phyloP scores from a whole-genome alignment of 2,329 filamentous ascomycete genomes.

The Epichloe scottii region DNA sequence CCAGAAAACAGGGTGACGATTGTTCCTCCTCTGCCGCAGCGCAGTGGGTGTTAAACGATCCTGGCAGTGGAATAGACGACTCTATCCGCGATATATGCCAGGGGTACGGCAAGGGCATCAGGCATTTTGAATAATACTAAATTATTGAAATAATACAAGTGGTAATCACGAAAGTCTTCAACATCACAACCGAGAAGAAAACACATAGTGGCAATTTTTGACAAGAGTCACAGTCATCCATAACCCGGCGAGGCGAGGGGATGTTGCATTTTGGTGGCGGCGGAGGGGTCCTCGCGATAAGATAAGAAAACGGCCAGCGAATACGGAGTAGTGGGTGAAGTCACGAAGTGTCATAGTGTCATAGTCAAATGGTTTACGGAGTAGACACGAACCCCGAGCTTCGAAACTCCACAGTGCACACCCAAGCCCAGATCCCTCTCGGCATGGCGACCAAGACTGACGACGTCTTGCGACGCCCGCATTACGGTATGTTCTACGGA shows the following conservation, averaged over 20 bases:
- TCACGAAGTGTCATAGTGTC: neutral
- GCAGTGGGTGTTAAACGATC: no score
- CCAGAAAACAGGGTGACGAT: no score
- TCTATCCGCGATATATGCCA: no score
- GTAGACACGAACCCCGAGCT: neutral
- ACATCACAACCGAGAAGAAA: no score
- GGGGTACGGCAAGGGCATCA: no score
- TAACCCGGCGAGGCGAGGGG: neutral
- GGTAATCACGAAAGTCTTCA: no score
- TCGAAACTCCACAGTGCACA: no score
- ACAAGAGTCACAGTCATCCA: neutral
- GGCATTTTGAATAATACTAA: no score
- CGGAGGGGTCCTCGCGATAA: neutral
- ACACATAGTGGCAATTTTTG: neutral
- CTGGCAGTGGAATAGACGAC: no score
- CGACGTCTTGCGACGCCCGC: slow-evolving; percentile 36
- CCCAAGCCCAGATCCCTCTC: neutral
- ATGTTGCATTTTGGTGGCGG: neutral
- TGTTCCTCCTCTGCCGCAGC: no score
- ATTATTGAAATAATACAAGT: no score
- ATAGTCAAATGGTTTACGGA: neutral
- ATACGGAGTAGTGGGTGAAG: no score
- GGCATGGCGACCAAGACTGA: slow-evolving; percentile 16
- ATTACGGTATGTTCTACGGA: slow-evolving; percentile 31
- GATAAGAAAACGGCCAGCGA: neutral